Base-by-base conservation (phyloP, 2,329 filamentous ascomycete species). In the Chaetoscypha palmicola region DNA sequence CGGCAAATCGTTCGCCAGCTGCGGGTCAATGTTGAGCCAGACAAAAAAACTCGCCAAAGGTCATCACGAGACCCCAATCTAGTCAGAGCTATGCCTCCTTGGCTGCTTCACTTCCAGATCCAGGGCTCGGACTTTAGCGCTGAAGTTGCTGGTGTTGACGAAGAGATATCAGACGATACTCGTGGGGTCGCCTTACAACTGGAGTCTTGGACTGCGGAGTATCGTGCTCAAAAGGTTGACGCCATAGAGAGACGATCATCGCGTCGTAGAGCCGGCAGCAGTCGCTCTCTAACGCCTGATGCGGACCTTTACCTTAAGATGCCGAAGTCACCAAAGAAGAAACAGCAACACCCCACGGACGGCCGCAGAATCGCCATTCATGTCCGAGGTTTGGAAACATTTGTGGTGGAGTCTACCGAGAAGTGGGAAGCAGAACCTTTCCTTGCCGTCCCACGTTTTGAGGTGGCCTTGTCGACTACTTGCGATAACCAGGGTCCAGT, bases 1-100 rank as follows among this genome's bases (percentile, higher is more conserved):
- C 86, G 86, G 19, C 88, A 97, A 62, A 96, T 98, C 50, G 79
- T 96, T 11, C 79, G 81, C 32, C 89, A 97, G 59, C 73, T 96
- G 41, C 79, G 83, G 34, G 79, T 78, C 22, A 79, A 86, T 48
- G 74, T 84, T 8, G 74, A 83, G 50, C 76, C 80, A 2, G 77
- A 79, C 47, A 82, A 77, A 60, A 68, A 74, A 28, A 63, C 62
- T 3, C 62, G 62, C 30, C 67, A 68, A n/a, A 73, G 68, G 45
- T 68, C 69, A 8, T 64, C 69, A 24, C 70, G 66, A 46, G 75
- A 76, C 39, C 71, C 70, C 23, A 90, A 85, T 58, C 80, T 94
- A 49, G 62, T 98, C 26, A 79, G 92, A 41, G 79, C 76, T 17
- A 65, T 95, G 49, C 94, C 92, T 1, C 65, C 77, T 2, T 98